Base-by-base conservation (phyloP, 1,139 yeast genomes). In the Nakaseomyces uthaithaninus region DNA sequence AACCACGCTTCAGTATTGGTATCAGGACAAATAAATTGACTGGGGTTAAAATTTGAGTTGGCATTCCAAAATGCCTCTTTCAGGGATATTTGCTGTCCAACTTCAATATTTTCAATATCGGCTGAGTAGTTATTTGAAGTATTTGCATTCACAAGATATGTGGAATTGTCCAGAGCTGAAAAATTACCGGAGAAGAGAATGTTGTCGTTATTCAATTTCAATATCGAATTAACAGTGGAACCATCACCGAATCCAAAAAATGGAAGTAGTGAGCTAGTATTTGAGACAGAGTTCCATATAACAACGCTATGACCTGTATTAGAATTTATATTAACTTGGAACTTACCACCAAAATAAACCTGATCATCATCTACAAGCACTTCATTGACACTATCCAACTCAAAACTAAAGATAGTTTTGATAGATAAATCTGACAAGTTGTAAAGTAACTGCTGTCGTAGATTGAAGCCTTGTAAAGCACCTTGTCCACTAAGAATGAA, bases 141-240 rank as follows among this genome's bases (percentile, higher is more conserved):
- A 37, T 41, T 42, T 14, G 34, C 39, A 5, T 19, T 9, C 24
- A 34, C 33, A 30, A 74, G 62, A 27, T 74, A 61, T 36, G 72
- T 66, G 3, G 66, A 60, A 44, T 76, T 63, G 12, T 84, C 93
- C 39, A 87, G 66, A 5, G 79, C 72, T 44, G 68, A 54, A 55
- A 91, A 87, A 4, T 64, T 49, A 15, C 98, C 98, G 3, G 94
- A 94, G 63, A 87, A 91, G 14, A 91, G 58, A 11, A 91, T 68
- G 42, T 63, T 65, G 27, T 69, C 67, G 28, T 68, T 65, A 20
- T 68, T 64, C 22, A 75, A 57, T 42, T 71, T 69, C 1, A 75
- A 50, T 27, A 91, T 87, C n/a, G 93, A 68, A 47, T 79, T 77
- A 16, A 91, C 72, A 1, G 55, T 49, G 0, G 91, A 68, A 42